A percentile compares a stretch with the other conserved stretches of the same genome.
Evolutionary conservation across 805 yeast genomes (phyloP).

Genomic region (Wickerhamiella allomyrinae): DNA sequence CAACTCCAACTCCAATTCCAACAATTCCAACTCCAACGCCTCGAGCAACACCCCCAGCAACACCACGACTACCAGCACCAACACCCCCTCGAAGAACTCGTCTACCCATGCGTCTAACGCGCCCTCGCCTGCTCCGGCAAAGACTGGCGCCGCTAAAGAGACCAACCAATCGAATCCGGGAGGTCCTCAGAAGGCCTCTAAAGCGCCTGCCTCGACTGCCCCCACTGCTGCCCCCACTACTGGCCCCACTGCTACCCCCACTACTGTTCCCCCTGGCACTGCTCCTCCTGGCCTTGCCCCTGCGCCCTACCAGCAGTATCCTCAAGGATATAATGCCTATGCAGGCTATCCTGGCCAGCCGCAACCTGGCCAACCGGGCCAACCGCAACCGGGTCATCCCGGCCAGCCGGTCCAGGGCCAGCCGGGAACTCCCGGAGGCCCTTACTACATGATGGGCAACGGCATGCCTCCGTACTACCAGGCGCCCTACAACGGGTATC

Average conservation of each 20-base stretch:
- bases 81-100: no score
- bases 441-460: not conserved
- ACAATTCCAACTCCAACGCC: no score
- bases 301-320: slow-evolving; percentile 1
- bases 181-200: no score
- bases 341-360: not conserved
- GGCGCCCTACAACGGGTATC: slow-evolving; percentile 8
- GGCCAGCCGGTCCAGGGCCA: not conserved
- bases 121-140: no score
- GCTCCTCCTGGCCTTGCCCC: not conserved
- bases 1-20: not conserved
- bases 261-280: not conserved
- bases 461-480: slow-evolving; percentile 10
- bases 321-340: slow-evolving; percentile 1
- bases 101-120: no score
- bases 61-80: no score
- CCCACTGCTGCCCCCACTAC: not conserved
- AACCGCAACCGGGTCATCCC: not conserved
- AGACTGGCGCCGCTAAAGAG: no score
- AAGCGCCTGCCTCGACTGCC: not conserved
- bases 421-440: not conserved
- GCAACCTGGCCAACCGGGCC: not conserved
- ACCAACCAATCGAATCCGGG: no score
- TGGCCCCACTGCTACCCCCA: not conserved
- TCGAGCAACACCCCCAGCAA: no score